phyloP scores from a whole-genome alignment of 176 grass and related monocot species.

The Puya raimondii region DNA sequence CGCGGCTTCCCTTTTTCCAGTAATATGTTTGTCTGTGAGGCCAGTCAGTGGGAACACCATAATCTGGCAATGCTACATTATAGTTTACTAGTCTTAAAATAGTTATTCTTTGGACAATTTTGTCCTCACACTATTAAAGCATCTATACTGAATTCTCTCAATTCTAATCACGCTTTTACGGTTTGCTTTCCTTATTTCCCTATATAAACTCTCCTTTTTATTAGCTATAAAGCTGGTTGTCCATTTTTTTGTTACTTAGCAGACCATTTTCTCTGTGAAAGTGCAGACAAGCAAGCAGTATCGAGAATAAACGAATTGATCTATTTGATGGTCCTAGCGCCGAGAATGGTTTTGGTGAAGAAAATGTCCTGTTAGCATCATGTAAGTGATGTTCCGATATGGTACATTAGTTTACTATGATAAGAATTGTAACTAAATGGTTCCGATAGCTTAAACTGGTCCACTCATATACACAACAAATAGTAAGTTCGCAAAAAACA shows the following conservation, averaged over 20 bases:
- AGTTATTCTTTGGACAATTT: no score
- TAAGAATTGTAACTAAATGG: background rate
- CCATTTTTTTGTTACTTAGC: background rate
- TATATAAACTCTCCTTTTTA: background rate
- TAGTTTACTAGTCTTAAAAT: no score
- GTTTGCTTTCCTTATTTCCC: background rate
- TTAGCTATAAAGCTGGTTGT: background rate
- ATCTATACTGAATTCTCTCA: background rate
- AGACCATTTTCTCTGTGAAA: slow-evolving; percentile 1
- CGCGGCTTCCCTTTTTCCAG: no score
- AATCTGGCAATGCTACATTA: no score
- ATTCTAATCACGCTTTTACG: background rate
- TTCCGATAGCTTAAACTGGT: background rate
- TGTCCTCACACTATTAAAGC: background rate
- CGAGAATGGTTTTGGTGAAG: slow-evolving; percentile 81
- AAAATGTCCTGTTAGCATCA: slow-evolving; percentile 72
- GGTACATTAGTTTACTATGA: background rate
- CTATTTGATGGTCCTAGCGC: slow-evolving; percentile 67
- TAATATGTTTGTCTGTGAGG: no score
- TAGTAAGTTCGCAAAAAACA: no score
- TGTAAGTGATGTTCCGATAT: slow-evolving; percentile 34
- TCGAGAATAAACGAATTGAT: slow-evolving; percentile 74
- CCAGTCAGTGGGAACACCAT: no score
- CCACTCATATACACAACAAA: no score
- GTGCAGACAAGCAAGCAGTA: slow-evolving; percentile 52